A percentile compares a stretch with the other conserved stretches of the same genome.
These are phyloP conservation scores for Gaultheria prostrata DNA, from an alignment of 148 eudicot species.

Conservation along the genomic window DNA sequence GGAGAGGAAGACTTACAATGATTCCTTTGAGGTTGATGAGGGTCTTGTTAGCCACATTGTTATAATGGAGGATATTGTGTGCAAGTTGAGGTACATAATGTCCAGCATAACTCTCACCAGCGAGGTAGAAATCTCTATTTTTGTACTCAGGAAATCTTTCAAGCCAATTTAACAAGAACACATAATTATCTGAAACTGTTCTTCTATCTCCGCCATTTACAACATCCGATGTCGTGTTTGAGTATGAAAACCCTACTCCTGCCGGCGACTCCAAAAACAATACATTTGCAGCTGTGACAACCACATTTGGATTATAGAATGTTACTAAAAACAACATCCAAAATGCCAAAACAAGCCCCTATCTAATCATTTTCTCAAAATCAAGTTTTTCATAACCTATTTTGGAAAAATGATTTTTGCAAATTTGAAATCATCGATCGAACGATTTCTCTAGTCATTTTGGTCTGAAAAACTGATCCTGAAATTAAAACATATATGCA, in stretches of 20 bases:
- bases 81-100: slow-evolving; percentile 87
- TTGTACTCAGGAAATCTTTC: slow-evolving; percentile 74
- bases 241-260: slow-evolving; percentile 82
- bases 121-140: slow-evolving; percentile 53
- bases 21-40: slow-evolving; percentile 69
- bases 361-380: not conserved
- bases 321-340: not conserved
- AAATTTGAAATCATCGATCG: not conserved
- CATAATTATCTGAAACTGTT: slow-evolving; percentile 53
- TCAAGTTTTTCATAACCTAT: not conserved
- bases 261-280: slow-evolving; percentile 82
- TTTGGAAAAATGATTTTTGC: no score
- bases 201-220: slow-evolving; percentile 44
- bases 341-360: not conserved
- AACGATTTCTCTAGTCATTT: not conserved
- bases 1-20: slow-evolving; percentile 41
- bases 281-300: slow-evolving; percentile 59
- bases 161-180: slow-evolving; percentile 73
- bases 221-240: slow-evolving; percentile 52
- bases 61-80: slow-evolving; percentile 49
- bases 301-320: not conserved
- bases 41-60: slow-evolving; percentile 33
- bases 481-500: not conserved
- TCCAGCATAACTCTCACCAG: slow-evolving; percentile 85
- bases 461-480: not conserved